Base-by-base conservation (phyloP, 176 grass and related monocot species). In the Alloteropsis semialata region DNA sequence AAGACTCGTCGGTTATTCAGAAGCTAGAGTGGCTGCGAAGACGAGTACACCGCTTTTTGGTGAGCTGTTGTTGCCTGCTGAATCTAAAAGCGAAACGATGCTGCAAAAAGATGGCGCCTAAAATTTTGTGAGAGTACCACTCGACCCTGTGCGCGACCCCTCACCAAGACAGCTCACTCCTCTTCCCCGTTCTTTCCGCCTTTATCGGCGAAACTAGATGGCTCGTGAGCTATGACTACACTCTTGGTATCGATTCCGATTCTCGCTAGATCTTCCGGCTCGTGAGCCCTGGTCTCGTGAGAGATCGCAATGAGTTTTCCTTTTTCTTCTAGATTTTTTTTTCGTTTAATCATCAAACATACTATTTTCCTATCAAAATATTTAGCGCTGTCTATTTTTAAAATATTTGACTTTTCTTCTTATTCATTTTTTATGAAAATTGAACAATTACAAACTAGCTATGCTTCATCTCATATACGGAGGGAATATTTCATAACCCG, bases 191-290 rank as follows among this genome's bases (percentile, higher is more conserved):
- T 68, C 76, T 81, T 81, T 89, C 53, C 48, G 66, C 19, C 69
- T 72, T 60, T 60, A 28, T 59, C 69, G 15, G 33, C 25, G 57
- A 33, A 60, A 61, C 70, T 85, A 60, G 22, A 85, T 41, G 62
- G 71, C 54, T 69, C 17, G 9, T 63, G 28, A 15, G 54, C 24
- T 39, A 57, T 17, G 6, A 37, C 51, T 18, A 21, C 87, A 85
- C 87, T 81, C 87, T 81, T 70, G 53, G 87, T 81, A 89, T 89
- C 77, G 34, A 85, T 89, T 81, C 77, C 60, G 10, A 74, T 67
- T 53, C 21, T 37, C 24, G 66, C 1, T 48, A 28, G 65, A 2
- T 85, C 75, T 46, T 58, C 44, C 54, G 43, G 64, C 43, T 83
- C 37, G 56, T 78, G 66, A 81, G n/a, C n/a, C n/a, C n/a, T n/a